These are phyloP conservation scores for Aethionema arabicum DNA, from an alignment of 345 rosid genomes.

Conservation along the genomic window DNA sequence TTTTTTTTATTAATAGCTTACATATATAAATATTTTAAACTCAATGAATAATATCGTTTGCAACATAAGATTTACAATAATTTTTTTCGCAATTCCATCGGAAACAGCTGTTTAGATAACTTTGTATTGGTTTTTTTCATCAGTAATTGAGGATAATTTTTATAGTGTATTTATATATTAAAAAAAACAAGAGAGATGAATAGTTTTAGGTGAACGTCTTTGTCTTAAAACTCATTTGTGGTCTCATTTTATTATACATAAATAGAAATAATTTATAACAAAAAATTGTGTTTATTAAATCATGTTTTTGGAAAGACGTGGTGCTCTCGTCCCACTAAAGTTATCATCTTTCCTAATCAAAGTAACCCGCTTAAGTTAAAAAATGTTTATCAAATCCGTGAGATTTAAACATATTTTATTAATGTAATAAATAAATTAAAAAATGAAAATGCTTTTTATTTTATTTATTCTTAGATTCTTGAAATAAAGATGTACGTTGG, in stretches of 20 bases:
- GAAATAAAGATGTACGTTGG: conserved; percentile 19
- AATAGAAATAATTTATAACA: conserved; percentile 20
- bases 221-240: conserved; percentile 18
- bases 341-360: conserved; percentile 7
- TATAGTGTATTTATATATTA: no score
- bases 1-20: no score
- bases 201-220: conserved; percentile 20
- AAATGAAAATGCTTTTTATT: conserved; percentile 4
- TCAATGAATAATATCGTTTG: not conserved
- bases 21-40: no score
- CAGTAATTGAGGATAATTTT: no score
- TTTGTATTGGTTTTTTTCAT: no score
- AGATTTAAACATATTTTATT: conserved; percentile 8
- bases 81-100: no score
- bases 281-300: not conserved
- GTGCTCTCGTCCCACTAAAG: conserved; percentile 5
- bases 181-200: not conserved
- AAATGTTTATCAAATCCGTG: not conserved
- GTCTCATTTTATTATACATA: conserved; percentile 20
- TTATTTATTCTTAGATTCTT: not conserved
- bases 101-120: no score
- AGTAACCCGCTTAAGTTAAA: conserved; percentile 2
- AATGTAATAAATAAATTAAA: not conserved
- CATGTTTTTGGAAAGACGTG: conserved; percentile 31
- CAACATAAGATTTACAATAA: no score